Evolutionary conservation across 2,329 filamentous ascomycete genomes (phyloP), one percentile per base, ranked within the genome.

Genomic region (Pleurostoma richardsiae): DNA sequence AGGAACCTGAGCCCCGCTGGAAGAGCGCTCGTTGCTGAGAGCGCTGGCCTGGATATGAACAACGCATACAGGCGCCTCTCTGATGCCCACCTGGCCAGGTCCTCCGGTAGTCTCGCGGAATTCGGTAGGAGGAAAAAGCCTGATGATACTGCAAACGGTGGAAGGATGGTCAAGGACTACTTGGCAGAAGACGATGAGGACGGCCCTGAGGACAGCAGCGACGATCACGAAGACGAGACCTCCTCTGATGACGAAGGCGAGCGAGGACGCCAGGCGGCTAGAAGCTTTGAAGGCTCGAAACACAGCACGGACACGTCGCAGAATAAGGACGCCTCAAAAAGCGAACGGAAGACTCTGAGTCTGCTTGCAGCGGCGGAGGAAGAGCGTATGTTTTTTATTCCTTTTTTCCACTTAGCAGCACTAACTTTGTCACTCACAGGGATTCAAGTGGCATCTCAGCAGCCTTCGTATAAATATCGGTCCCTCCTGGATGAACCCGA

Each of bases 311-410:
- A n/a, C 33, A 36, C 8, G 33, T 36, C 33, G 33, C 63, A 67
- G 47, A 54, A 57, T 40, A 59, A 65, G 26, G 60, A 66, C 38
- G 57, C 56, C 4, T 58, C 60, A 4, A 67, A 65, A 28, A 63
- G 64, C 33, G 57, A 53, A 4, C 66, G 68, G 49, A 72, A 71
- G 55, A 71, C 76, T 1, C 69, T 74, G 59, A 89, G 83, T 57
- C 64, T 90, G 47, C 68, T 91, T 45, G 86, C 85, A 38, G 86
- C 86, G 5, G 84, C 85, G 1, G 85, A 92, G 60, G 85, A 90
- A 73, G 88, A 92, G 62, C 79, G 89, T 88, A 74, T 60, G 86
- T 76, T 8, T 36, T 8, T 8, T 36, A 19, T 19, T 19, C 19
- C 19, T 19, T 19, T 19, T 19, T 19, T 19, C 19, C 19, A 19